Percentiles rank a stretch among this genome's conserved stretches.
phyloP scores from a whole-genome alignment of 306 rosid species.

The Glycine latifolia region DNA sequence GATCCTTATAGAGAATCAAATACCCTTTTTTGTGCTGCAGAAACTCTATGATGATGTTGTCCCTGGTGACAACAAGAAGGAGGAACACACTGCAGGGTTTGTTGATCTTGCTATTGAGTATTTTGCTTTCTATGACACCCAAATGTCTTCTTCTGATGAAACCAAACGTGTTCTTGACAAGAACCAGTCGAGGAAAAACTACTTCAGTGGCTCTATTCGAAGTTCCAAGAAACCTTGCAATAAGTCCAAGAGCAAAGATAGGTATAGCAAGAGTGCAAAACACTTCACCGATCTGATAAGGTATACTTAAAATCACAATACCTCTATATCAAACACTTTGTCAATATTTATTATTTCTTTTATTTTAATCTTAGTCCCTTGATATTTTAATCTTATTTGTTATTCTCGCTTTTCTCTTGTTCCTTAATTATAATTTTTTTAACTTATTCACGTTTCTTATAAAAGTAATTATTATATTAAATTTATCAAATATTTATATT shows the following conservation, averaged over 20 bases:
- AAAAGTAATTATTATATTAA: no score
- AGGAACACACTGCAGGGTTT: neutral
- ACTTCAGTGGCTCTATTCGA: neutral
- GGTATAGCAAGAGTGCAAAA: neutral
- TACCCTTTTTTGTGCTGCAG: slow-evolving; percentile 53
- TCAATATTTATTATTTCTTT: no score
- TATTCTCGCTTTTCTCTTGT: no score
- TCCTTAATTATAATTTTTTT: no score
- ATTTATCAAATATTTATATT: no score
- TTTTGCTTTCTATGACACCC: slow-evolving; percentile 38
- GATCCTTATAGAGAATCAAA: slow-evolving; percentile 64
- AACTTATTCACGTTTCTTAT: no score
- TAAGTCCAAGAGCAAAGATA: neutral
- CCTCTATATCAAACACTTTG: neutral
- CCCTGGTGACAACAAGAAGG: neutral
- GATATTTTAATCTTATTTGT: no score
- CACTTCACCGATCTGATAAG: slow-evolving; percentile 64
- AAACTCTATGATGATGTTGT: slow-evolving; percentile 37
- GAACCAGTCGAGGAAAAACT: slow-evolving; percentile 6
- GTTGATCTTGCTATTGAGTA: slow-evolving; percentile 44
- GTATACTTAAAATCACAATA: neutral
- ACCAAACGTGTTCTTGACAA: slow-evolving; percentile 32
- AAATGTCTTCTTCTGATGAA: slow-evolving; percentile 32
- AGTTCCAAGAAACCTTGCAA: neutral
- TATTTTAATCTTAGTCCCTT: no score